Evolutionary conservation across 805 yeast genomes (phyloP).

Genomic region (Ogataea paradorogensis): DNA sequence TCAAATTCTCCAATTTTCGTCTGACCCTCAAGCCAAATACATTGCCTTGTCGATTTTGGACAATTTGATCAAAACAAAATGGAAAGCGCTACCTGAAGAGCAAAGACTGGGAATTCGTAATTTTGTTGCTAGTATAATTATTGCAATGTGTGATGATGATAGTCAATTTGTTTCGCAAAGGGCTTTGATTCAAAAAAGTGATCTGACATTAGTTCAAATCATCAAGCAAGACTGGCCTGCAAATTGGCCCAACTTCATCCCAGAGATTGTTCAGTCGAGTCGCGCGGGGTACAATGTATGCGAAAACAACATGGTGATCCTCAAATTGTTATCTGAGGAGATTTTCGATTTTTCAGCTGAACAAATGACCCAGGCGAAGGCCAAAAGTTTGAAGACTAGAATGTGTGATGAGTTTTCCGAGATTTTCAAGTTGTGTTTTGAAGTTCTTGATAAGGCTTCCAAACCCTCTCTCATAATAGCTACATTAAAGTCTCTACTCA

Average conservation of each 20-base stretch:
- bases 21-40: slow-evolving; percentile 84
- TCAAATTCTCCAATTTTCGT: slow-evolving; percentile 73
- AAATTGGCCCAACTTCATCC: slow-evolving; percentile 96
- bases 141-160: slow-evolving; percentile 85
- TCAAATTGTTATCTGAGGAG: slow-evolving; percentile 88
- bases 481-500: slow-evolving; percentile 75
- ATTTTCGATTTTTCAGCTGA: slow-evolving; percentile 95
- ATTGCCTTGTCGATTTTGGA: slow-evolving; percentile 89
- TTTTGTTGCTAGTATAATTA: slow-evolving; percentile 90
- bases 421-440: slow-evolving; percentile 89
- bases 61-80: slow-evolving; percentile 82
- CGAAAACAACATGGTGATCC: slow-evolving; percentile 94
- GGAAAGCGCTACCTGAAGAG: slow-evolving; percentile 88
- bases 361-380: slow-evolving; percentile 95
- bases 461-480: slow-evolving; percentile 80
- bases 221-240: slow-evolving; percentile 99
- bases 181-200: slow-evolving; percentile 87
- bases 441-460: slow-evolving; percentile 86
- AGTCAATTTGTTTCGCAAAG: slow-evolving; percentile 65
- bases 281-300: slow-evolving; percentile 88
- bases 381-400: slow-evolving; percentile 73
- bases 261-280: slow-evolving; percentile 84
- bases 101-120: slow-evolving; percentile 93
- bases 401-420: slow-evolving; percentile 90
- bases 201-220: slow-evolving; percentile 88